Percentiles rank a stretch among this genome's conserved stretches.
Evolutionary conservation across 2,329 filamentous ascomycete species (phyloP).

Genomic region (Aspergillus novofumigatus): DNA sequence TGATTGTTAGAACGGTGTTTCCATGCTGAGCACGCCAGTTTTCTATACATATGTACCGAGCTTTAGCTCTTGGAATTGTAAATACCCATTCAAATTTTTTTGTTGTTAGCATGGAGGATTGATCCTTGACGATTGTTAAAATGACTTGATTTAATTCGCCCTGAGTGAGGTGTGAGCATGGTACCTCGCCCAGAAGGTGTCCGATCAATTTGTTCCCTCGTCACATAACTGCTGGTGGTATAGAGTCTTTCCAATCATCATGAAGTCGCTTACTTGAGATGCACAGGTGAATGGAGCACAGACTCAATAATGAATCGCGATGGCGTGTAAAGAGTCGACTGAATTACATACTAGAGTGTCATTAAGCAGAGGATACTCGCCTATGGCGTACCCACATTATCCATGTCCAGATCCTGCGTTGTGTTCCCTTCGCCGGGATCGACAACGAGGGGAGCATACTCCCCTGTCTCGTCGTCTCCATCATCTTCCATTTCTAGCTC

Average conservation of each 20-base stretch:
- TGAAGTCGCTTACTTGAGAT: not conserved
- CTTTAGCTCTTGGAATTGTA: not conserved
- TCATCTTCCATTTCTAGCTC: conserved; percentile 57
- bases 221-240: not conserved
- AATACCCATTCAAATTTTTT: not conserved
- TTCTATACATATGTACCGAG: not conserved
- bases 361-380: not conserved
- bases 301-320: not conserved
- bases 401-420: not conserved
- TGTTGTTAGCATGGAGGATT: not conserved
- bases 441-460: conserved; percentile 61
- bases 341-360: not conserved
- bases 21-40: not conserved
- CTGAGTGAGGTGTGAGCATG: not conserved
- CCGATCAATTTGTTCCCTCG: not conserved
- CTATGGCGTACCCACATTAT: not conserved
- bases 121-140: not conserved
- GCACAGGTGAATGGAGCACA: no score
- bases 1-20: not conserved
- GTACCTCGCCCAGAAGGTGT: not conserved
- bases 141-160: not conserved
- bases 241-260: not conserved
- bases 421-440: conserved; percentile 36
- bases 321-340: not conserved
- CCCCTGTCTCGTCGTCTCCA: conserved; percentile 61